Evolutionary conservation across 169 alveolate genomes (phyloP), one percentile per base, ranked within the genome.

Genomic region (Eimeria maxima): DNA sequence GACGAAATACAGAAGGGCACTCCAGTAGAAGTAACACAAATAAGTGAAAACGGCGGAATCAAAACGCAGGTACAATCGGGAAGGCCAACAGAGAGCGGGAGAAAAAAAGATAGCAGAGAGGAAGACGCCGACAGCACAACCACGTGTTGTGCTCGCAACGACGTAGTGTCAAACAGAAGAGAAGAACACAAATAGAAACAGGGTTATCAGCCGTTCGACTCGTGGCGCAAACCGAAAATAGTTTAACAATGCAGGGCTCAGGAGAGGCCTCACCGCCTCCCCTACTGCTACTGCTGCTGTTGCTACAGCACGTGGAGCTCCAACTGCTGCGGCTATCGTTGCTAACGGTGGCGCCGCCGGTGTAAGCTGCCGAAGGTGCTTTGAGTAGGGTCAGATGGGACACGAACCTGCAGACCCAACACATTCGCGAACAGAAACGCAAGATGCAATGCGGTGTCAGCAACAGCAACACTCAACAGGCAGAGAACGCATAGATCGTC

Each of bases 401-500:
- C 89, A 80, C 69, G 89, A 80, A 27, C 89, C 89, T 80, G 69
- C 44, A 20, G 22, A 44, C 86, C 22, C 22, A n/a, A 65, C 42
- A 53, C 18, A 20, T 47, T 44, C 24, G n/a, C 24, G 1, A 50
- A 14, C 44, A 11, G 18, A 45, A 4, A 7, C 27, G 20, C 45
- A 5, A 20, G 44, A 80, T 4, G n/a, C 44, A 16, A 18, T 3
- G 67, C 89, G 47, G 63, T 38, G 47, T 44, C 57, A 44, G 24
- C 53, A 73, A n/a, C 55, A 73, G 57, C 84, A 16, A 7, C 20
- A 73, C 29, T 73, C 18, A 29, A 5, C 47, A 38, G 16, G 16
- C 83, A 38, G 84, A 33, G 13, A 73, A 0, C 57, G 6, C 20
- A 27, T 7, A 47, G 65, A 47, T 4, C 47, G 38, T 47, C n/a